These are phyloP conservation scores for Ensete glaucum DNA, from an alignment of 176 grass and related monocot genomes.

Conservation along the genomic window DNA sequence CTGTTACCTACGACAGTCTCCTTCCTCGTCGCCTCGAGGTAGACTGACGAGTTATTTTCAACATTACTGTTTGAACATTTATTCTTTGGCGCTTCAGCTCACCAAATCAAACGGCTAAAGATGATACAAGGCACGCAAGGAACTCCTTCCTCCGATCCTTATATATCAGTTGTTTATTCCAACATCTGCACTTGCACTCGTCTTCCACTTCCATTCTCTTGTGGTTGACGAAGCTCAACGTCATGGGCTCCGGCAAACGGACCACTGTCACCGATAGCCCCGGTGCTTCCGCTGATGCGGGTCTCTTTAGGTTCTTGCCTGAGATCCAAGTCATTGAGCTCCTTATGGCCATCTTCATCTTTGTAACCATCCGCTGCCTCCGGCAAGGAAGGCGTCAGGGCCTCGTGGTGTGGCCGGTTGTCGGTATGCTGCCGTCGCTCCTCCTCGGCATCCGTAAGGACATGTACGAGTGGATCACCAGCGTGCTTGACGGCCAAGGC, in stretches of 20 bases:
- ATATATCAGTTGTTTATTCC: too few species aligned
- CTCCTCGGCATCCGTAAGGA: constrained; percentile 52
- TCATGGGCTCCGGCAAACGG: not conserved
- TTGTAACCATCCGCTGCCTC: constrained; percentile 54
- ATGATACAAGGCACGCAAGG: too few species aligned
- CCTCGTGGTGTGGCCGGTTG: constrained; percentile 55
- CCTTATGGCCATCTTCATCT: constrained; percentile 54
- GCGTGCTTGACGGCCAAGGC: constrained; percentile 41
- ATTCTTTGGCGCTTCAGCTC: too few species aligned
- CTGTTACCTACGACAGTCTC: too few species aligned
- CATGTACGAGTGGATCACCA: constrained; percentile 94
- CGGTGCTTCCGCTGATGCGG: not conserved
- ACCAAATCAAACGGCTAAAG: too few species aligned
- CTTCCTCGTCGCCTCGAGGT: too few species aligned
- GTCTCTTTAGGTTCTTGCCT: constrained; percentile 21
- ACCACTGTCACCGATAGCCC: not conserved
- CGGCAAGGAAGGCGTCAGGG: constrained; percentile 47
- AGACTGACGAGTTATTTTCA: too few species aligned
- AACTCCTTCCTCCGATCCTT: too few species aligned
- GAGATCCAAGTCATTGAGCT: constrained; percentile 59
- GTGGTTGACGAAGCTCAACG: too few species aligned
- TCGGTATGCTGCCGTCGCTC: constrained; percentile 88
- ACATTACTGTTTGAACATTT: too few species aligned
- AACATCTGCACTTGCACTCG: too few species aligned
- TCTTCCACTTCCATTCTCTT: too few species aligned